phyloP scores from a whole-genome alignment of 2,329 filamentous ascomycete genomes.

The Stachybotrys echinatus region DNA sequence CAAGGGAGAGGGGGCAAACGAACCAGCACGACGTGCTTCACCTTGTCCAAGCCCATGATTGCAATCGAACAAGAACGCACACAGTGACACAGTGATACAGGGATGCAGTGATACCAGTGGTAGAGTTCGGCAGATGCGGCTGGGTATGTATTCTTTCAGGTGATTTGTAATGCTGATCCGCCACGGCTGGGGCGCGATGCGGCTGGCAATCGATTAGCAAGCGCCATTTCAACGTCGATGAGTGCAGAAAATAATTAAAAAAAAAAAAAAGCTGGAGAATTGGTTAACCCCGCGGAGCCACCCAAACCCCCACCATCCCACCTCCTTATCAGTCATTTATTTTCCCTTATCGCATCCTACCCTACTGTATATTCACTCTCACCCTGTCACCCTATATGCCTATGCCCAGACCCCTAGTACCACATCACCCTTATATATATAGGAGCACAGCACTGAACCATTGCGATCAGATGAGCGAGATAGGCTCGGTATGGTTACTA shows the following conservation, averaged over 20 bases:
- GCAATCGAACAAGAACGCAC: neutral
- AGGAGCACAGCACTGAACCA: no score
- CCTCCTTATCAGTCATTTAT: neutral
- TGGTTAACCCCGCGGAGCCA: neutral
- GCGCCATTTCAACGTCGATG: neutral
- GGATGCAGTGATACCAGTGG: neutral
- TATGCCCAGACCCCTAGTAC: no score
- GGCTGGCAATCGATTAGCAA: neutral
- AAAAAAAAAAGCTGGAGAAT: neutral
- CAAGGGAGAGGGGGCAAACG: conserved; percentile 12
- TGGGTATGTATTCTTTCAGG: neutral
- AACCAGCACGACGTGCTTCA: conserved; percentile 76
- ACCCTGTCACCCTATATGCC: no score
- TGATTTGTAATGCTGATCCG: neutral
- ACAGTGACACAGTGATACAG: neutral
- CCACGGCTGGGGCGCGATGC: neutral
- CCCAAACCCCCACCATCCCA: neutral
- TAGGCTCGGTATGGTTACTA: no score
- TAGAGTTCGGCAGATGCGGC: neutral
- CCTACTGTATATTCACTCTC: no score
- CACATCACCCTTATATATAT: no score
- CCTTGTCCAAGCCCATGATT: conserved; percentile 40
- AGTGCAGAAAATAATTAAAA: neutral
- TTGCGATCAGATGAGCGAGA: no score
- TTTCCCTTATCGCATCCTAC: no score